A percentile compares a stretch with the other conserved stretches of the same genome.
Evolutionary conservation across 208 protist genomes (phyloP).

Genomic region (Eutreptiella sp.): DNA sequence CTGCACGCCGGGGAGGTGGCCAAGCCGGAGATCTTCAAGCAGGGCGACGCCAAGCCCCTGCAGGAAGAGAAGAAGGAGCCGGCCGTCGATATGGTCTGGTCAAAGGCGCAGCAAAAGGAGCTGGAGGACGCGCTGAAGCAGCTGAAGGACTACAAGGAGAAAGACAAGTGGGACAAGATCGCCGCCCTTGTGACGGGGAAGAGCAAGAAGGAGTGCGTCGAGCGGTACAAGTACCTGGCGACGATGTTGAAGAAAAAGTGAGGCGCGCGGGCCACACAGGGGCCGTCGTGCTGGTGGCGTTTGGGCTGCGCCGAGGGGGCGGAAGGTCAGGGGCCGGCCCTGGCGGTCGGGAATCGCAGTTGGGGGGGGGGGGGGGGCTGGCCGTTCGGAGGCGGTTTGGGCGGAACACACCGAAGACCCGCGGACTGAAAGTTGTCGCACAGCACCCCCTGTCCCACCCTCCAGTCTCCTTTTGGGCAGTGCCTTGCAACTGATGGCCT

Average conservation of each 20-base stretch:
- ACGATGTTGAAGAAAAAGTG: constrained; percentile 58
- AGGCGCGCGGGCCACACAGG: too few species aligned
- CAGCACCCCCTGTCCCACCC: too few species aligned
- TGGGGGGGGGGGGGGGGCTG: too few species aligned
- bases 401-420: too few species aligned
- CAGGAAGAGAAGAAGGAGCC: constrained; percentile 1
- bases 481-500: too few species aligned
- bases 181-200: constrained; percentile 80
- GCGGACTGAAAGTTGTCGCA: too few species aligned
- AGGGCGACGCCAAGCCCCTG: constrained; percentile 34
- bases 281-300: too few species aligned
- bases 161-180: constrained; percentile 92
- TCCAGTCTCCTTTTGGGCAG: too few species aligned
- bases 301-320: too few species aligned
- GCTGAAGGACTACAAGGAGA: constrained; percentile 82
- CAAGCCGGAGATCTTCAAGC: constrained; percentile 45
- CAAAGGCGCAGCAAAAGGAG: constrained; percentile 84
- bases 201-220: constrained; percentile 89
- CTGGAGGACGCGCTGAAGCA: constrained; percentile 81
- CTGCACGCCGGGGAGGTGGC: constrained; percentile 74
- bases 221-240: constrained; percentile 88
- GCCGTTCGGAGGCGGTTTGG: too few species aligned
- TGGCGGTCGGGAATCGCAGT: too few species aligned
- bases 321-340: too few species aligned
- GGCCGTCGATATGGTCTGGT: constrained; percentile 71